Percentiles rank a stretch among this genome's conserved stretches.
phyloP scores from a whole-genome alignment of 2,329 filamentous ascomycete species.

The Coniella lustricola region DNA sequence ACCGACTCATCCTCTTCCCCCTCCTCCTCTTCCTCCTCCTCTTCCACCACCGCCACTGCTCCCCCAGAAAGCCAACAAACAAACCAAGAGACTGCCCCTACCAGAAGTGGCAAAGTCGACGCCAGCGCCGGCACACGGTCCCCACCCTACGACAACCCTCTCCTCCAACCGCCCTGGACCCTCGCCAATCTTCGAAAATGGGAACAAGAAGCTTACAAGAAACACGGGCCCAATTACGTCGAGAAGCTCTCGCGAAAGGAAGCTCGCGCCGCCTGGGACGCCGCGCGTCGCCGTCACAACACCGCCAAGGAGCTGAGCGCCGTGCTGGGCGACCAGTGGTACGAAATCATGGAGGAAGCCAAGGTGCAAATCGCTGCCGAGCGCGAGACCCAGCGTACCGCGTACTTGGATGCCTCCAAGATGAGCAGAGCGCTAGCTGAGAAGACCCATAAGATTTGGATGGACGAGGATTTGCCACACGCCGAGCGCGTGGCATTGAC shows the following conservation, averaged over 20 bases:
- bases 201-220: neutral
- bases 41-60: neutral
- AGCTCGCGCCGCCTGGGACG: neutral
- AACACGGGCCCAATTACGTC: neutral
- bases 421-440: too few relatives aligned
- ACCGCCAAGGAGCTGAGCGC: neutral
- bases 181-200: too few relatives aligned
- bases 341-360: neutral
- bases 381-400: too few relatives aligned
- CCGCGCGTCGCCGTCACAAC: neutral
- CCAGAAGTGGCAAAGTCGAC: too few relatives aligned
- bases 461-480: too few relatives aligned
- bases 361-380: too few relatives aligned
- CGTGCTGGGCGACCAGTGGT: neutral
- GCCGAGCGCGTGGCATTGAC: too few relatives aligned
- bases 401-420: too few relatives aligned
- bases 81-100: too few relatives aligned
- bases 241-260: neutral
- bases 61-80: too few relatives aligned
- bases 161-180: neutral
- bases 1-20: neutral
- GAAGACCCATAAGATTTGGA: too few relatives aligned
- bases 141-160: neutral
- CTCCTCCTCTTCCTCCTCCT: neutral
- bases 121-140: too few relatives aligned